Evolutionary conservation across 495 filamentous ascomycete species (phyloP), one percentile per base, ranked within the genome.

Genomic region (Umbilicaria muhlenbergii): DNA sequence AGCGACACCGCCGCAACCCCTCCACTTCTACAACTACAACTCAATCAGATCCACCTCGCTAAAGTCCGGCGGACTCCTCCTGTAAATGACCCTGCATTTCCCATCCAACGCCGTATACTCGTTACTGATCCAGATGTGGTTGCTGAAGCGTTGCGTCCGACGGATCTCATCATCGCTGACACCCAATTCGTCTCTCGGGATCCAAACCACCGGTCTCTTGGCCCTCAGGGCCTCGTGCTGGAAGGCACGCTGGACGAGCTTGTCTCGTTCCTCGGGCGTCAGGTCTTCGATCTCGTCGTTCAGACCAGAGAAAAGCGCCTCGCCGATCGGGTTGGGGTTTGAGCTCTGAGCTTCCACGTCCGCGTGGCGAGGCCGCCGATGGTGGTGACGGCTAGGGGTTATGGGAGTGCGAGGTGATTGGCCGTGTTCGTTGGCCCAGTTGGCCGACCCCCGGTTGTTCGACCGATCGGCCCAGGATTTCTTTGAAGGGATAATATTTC

Each of bases 271-370:
- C 42, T 88, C 83, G 0, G 88, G 85, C 17, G 83, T 91, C 38
- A 98, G 69, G 63, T 96, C 91, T 58, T 96, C 91, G 39, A 98
- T 77, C 62, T 92, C 83, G 49, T 95, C 89, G 50, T 85, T 73
- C 55, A 87, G 83, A 37, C 82, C 83, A 18, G 81, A 76, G 63
- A 87, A 98, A 12, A 96, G 69, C 32, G 83, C 78, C 41, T 81
- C 77, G n/a, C 77, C 84, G 39, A 83, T 73, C 14, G 66, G 51
- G 18, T 66, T 59, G 5, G 61, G 66, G 18, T 55, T 44, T 10
- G 60, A 57, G 5, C 71, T 67, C 62, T 92, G 81, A 12, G 77
- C 71, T 64, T 92, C 83, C 16, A 81, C 49, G 49, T 81, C 77
- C 33, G 28, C 32, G 34, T 38, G 16, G 13, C 31, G 38, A 11